Conservation (phyloP, 1,139 yeast genomes). For the Debaryomycetaceae sp. region DNA sequence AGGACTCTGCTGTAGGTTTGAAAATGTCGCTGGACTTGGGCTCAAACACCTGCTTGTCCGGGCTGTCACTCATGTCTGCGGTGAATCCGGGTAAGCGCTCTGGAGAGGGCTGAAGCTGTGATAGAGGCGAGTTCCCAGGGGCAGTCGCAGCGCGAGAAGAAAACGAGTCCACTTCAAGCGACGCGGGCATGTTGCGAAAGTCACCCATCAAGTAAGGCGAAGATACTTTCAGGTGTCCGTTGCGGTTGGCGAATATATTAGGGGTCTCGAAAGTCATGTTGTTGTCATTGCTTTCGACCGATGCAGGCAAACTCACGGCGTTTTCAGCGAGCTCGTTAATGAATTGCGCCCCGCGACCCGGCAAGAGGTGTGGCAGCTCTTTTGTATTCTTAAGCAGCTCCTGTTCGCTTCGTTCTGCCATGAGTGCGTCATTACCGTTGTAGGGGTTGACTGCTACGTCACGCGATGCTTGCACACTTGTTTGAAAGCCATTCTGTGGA, state of each 20-base stretch:
- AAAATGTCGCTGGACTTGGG: background rate
- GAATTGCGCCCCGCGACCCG: too few relatives aligned
- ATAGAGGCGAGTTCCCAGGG: background rate
- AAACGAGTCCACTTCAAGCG: slow-evolving; percentile 10
- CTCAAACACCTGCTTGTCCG: background rate
- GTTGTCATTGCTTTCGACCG: background rate
- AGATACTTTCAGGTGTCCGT: slow-evolving; percentile 10
- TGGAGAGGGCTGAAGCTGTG: slow-evolving; percentile 1
- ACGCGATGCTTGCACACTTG: too few relatives aligned
- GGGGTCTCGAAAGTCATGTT: background rate
- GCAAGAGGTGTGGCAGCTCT: too few relatives aligned
- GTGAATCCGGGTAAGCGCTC: slow-evolving; percentile 1
- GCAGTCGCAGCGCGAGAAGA: background rate
- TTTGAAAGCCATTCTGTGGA: too few relatives aligned
- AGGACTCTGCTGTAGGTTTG: slow-evolving; percentile 19
- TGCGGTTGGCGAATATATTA: background rate
- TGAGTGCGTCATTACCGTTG: background rate
- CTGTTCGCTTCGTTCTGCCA: background rate
- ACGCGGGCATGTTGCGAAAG: slow-evolving; percentile 10
- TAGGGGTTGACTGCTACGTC: background rate
- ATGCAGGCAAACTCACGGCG: background rate
- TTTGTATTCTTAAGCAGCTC: too few relatives aligned
- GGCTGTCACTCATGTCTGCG: background rate
- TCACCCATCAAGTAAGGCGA: slow-evolving; percentile 20
- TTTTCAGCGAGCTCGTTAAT: background rate